A percentile compares a stretch with the other conserved stretches of the same genome.
Conservation (phyloP, 2,329 filamentous ascomycete genomes). For the Lomentospora prolificans region DNA sequence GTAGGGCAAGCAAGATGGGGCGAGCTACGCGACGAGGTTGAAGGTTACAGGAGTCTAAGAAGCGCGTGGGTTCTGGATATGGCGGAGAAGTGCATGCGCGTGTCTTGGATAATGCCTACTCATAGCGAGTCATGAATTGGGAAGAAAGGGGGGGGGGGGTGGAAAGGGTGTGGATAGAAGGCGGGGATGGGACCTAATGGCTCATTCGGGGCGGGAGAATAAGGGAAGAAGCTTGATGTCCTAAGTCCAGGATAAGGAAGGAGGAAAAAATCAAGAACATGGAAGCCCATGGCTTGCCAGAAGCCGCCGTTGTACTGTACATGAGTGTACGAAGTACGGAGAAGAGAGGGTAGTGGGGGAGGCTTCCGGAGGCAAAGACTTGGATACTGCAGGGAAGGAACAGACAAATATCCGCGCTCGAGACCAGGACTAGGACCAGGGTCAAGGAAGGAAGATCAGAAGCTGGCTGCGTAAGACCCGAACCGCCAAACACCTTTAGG, state of each 20-base stretch:
- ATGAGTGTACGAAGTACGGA: background rate
- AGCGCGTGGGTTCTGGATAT: background rate
- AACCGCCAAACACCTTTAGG: background rate
- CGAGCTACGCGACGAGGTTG: background rate
- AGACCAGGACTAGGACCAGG: background rate
- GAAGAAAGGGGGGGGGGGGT: background rate
- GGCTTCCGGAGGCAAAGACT: background rate
- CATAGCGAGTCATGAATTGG: background rate
- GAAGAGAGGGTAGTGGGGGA: background rate
- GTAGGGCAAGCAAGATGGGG: conserved; percentile 3
- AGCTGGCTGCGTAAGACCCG: background rate
- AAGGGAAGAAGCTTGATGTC: background rate
- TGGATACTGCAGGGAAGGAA: background rate
- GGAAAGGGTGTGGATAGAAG: background rate
- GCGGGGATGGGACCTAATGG: background rate
- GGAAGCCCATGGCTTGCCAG: background rate
- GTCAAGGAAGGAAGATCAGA: background rate
- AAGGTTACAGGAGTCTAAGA: background rate
- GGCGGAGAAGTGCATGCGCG: background rate
- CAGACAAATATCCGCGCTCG: background rate
- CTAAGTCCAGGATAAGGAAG: background rate
- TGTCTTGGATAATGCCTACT: background rate
- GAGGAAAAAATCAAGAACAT: background rate
- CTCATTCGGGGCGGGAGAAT: background rate
- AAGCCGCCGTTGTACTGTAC: background rate